Conservation (phyloP, 306 rosid species). For the Vicia faba region DNA sequence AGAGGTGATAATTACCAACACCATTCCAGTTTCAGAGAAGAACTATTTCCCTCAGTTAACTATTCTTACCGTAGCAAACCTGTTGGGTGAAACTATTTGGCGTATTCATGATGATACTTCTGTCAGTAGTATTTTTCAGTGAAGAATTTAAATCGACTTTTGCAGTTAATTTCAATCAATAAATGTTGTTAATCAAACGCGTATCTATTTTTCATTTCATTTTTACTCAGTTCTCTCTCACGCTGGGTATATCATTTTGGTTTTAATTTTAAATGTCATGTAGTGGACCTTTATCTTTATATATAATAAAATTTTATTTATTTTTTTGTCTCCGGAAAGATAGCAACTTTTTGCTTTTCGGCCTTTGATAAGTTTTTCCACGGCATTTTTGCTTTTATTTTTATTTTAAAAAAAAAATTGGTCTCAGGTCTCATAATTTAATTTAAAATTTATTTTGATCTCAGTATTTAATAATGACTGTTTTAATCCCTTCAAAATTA, state of each 20-base stretch:
- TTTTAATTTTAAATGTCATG: not conserved
- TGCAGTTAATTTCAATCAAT: conserved; percentile 32
- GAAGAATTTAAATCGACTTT: conserved; percentile 8
- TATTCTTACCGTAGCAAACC: conserved; percentile 85
- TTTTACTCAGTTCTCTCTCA: too few species aligned
- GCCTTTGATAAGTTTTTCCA: not conserved
- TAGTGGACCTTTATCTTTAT: conserved; percentile 2
- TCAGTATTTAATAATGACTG: too few species aligned
- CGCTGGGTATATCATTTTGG: not conserved
- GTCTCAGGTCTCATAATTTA: too few species aligned
- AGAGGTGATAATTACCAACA: conserved; percentile 90
- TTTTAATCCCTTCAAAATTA: too few species aligned
- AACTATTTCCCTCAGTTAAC: conserved; percentile 92
- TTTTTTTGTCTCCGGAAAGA: not conserved
- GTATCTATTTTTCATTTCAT: not conserved
- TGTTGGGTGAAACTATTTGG: conserved; percentile 98
- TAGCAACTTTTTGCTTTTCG: not conserved
- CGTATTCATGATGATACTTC: conserved; percentile 88
- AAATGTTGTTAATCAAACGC: conserved; percentile 15
- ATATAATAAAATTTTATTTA: not conserved
- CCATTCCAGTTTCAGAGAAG: conserved; percentile 77
- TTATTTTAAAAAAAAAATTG: too few species aligned
- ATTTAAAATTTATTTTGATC: too few species aligned
- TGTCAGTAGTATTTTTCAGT: conserved; percentile 89
- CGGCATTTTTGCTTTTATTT: not conserved